phyloP scores from a whole-genome alignment of 768 basidiomycete species.

The Lentinus tigrinus region DNA sequence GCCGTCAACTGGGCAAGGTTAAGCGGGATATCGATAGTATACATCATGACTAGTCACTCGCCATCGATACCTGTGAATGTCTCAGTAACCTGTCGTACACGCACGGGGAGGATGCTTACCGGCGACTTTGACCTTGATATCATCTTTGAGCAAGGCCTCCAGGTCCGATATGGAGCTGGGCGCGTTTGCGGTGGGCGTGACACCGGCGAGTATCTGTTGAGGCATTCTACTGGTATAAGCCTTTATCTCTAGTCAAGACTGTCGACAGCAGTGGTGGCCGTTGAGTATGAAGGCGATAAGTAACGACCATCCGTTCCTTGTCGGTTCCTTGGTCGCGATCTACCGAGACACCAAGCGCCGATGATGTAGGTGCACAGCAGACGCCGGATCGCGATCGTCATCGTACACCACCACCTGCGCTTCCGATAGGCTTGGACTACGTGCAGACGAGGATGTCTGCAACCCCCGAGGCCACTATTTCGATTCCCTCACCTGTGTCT shows the following conservation, averaged over 20 bases:
- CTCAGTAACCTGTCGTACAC: background rate
- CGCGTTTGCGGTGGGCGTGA: conserved; percentile 34
- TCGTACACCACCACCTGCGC: background rate
- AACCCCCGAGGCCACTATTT: conserved; percentile 23
- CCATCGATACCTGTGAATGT: conserved; percentile 62
- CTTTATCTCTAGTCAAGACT: background rate
- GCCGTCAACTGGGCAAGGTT: conserved; percentile 69
- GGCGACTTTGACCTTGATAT: conserved; percentile 91
- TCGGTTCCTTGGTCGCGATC: conserved; percentile 5
- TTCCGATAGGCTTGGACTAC: background rate
- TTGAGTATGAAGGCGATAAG: background rate
- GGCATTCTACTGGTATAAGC: background rate
- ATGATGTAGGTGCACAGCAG: background rate
- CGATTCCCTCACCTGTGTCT: conserved; percentile 51
- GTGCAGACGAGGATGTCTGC: background rate
- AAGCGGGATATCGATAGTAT: background rate
- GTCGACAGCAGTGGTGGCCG: background rate
- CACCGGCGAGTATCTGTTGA: conserved; percentile 5
- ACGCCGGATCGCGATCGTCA: conserved; percentile 14
- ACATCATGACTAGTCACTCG: conserved; percentile 29
- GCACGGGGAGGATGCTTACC: conserved; percentile 41
- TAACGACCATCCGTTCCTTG: background rate
- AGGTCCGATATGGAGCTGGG: conserved; percentile 62
- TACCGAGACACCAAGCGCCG: conserved; percentile 5
- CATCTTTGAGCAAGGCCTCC: conserved; percentile 47